Conservation (phyloP, 441 rosid species). For the Jatropha multifida region DNA sequence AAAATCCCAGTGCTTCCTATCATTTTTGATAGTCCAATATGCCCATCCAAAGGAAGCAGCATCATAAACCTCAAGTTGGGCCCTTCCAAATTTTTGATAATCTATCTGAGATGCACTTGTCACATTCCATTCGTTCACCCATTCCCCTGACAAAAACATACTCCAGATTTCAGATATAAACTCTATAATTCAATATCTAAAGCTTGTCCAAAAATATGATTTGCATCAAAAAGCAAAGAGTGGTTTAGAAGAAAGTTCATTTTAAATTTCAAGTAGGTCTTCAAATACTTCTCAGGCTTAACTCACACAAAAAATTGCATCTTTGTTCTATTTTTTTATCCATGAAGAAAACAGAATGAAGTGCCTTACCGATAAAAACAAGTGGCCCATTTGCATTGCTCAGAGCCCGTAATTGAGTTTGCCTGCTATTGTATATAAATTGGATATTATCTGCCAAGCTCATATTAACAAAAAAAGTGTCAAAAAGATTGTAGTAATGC, state of each 20-base stretch:
- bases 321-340: background rate
- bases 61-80: slow-evolving; percentile 60
- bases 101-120: slow-evolving; percentile 47
- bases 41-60: slow-evolving; percentile 84
- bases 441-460: slow-evolving; percentile 53
- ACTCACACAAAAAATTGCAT: background rate
- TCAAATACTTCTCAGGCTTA: background rate
- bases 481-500: slow-evolving; percentile 77
- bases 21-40: slow-evolving; percentile 74
- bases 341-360: background rate
- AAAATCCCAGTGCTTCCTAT: slow-evolving; percentile 78
- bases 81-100: slow-evolving; percentile 63
- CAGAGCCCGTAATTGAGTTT: slow-evolving; percentile 55
- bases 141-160: slow-evolving; percentile 54
- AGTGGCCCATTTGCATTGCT: slow-evolving; percentile 54
- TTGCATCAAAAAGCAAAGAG: background rate
- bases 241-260: background rate
- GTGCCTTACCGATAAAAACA: slow-evolving; percentile 56
- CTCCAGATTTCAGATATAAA: background rate
- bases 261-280: background rate
- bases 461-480: slow-evolving; percentile 54
- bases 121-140: slow-evolving; percentile 80
- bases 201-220: background rate
- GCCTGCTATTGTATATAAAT: slow-evolving; percentile 54
- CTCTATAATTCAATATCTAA: background rate